Percentiles rank a stretch among this genome's conserved stretches.
These are phyloP conservation scores for Ceratocystis albifundus DNA, from an alignment of 2,329 filamentous ascomycete genomes.

Conservation along the genomic window DNA sequence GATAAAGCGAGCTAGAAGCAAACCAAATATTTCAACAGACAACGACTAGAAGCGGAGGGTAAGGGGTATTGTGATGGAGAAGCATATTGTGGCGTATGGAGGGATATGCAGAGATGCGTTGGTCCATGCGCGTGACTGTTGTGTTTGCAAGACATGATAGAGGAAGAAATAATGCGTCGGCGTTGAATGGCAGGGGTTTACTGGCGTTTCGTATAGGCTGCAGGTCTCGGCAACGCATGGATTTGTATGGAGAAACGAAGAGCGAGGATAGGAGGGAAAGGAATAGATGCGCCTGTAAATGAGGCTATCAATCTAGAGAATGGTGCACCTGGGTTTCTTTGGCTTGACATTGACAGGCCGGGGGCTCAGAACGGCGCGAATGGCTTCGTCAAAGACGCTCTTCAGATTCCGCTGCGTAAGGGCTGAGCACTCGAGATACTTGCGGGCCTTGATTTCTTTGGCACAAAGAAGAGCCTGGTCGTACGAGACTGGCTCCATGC, in stretches of 20 bases:
- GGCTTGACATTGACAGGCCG: constrained; percentile 45
- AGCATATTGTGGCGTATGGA: neutral
- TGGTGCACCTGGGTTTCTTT: constrained; percentile 57
- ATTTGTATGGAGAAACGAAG: no score
- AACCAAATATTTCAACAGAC: neutral
- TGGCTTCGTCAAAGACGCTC: constrained; percentile 97
- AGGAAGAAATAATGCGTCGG: neutral
- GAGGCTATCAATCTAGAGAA: constrained; percentile 42
- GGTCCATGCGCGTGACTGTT: neutral
- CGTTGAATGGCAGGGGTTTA: neutral
- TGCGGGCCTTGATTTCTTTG: constrained; percentile 90
- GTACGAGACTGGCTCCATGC: constrained; percentile 94
- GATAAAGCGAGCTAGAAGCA: neutral
- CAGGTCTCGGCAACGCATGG: neutral
- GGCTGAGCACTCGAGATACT: constrained; percentile 96
- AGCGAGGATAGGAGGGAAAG: neutral
- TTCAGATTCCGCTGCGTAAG: constrained; percentile 94
- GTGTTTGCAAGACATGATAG: neutral
- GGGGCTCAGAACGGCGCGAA: constrained; percentile 68
- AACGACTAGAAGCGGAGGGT: neutral
- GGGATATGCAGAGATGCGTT: constrained; percentile 1
- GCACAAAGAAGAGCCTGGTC: constrained; percentile 80
- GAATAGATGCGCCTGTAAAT: neutral
- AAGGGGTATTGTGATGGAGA: neutral
- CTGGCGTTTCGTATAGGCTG: neutral